These are phyloP conservation scores for Penicillium brasilianum DNA, from an alignment of 2,329 filamentous ascomycete genomes.

Conservation along the genomic window DNA sequence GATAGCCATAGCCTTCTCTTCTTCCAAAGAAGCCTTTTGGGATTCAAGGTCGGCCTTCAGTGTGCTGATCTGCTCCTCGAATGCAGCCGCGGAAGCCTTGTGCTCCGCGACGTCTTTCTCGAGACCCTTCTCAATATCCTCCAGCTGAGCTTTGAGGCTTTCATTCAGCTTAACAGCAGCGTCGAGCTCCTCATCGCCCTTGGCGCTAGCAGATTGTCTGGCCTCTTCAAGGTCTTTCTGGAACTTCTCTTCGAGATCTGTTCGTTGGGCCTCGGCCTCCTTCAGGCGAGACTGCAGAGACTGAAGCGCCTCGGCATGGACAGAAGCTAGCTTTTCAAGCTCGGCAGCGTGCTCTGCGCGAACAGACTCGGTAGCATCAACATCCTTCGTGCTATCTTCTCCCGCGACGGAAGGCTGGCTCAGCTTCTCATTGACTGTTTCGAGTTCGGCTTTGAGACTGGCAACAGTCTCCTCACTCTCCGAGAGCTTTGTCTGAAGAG, in stretches of 20 bases:
- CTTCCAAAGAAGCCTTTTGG: slow-evolving; percentile 36
- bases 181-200: slow-evolving; percentile 43
- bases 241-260: slow-evolving; percentile 45
- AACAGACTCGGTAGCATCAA: slow-evolving; percentile 32
- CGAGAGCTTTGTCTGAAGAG: slow-evolving; percentile 42
- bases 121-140: slow-evolving; percentile 40
- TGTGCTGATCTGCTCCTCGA: slow-evolving; percentile 36
- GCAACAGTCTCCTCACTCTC: slow-evolving; percentile 44
- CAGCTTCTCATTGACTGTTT: slow-evolving; percentile 43
- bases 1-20: slow-evolving; percentile 39
- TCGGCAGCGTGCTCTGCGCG: slow-evolving; percentile 41
- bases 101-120: slow-evolving; percentile 42
- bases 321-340: slow-evolving; percentile 38
- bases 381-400: slow-evolving; percentile 30
- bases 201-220: slow-evolving; percentile 40
- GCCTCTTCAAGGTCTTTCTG: slow-evolving; percentile 47
- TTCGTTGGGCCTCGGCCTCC: slow-evolving; percentile 43
- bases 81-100: slow-evolving; percentile 37
- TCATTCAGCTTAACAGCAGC: slow-evolving; percentile 45
- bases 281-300: slow-evolving; percentile 40
- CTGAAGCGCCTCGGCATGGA: slow-evolving; percentile 42
- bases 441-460: slow-evolving; percentile 41
- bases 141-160: slow-evolving; percentile 43
- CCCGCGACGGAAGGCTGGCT: slow-evolving; percentile 36
- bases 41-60: slow-evolving; percentile 41